A percentile compares a stretch with the other conserved stretches of the same genome.
Evolutionary conservation across 2,329 filamentous ascomycete species (phyloP).

Genomic region (Tolypocladium inflatum): DNA sequence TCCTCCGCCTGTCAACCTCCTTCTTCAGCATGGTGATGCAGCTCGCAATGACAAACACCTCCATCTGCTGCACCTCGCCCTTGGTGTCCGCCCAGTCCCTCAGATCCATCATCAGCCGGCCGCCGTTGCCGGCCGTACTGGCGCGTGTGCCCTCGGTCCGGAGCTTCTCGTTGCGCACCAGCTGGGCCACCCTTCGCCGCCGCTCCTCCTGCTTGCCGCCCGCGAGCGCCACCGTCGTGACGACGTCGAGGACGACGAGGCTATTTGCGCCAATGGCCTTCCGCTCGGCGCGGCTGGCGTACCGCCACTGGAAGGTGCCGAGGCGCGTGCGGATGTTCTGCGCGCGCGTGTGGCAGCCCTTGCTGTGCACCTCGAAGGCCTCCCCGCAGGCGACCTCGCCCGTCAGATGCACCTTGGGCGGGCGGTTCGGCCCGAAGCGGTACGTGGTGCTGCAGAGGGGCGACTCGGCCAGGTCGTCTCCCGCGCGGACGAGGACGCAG

Average conservation of each 20-base stretch:
- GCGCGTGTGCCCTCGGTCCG: conserved; percentile 28
- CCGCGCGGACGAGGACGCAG: conserved; percentile 35
- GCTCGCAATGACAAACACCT: conserved; percentile 44
- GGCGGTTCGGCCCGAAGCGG: conserved; percentile 43
- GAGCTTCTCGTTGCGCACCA: conserved; percentile 29
- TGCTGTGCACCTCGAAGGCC: conserved; percentile 15
- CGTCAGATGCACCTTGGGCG: conserved; percentile 32
- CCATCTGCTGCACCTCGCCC: conserved; percentile 26
- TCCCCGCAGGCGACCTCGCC: conserved; percentile 10
- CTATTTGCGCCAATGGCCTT: conserved; percentile 28
- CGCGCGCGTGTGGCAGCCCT: conserved; percentile 36
- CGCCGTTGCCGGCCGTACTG: conserved; percentile 39
- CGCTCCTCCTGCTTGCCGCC: conserved; percentile 19
- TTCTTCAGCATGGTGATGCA: conserved; percentile 55
- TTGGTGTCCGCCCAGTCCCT: conserved; percentile 22
- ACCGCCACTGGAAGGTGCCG: conserved; percentile 47
- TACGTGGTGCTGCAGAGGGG: conserved; percentile 44
- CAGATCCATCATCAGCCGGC: conserved; percentile 34
- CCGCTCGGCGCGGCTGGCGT: conserved; percentile 37
- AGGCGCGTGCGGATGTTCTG: conserved; percentile 35
- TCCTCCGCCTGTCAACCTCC: conserved; percentile 49
- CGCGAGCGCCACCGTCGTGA: conserved; percentile 22
- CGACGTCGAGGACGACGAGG: conserved; percentile 41
- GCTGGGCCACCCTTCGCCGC: conserved; percentile 26
- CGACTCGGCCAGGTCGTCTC: conserved; percentile 21